Base-by-base conservation (phyloP, 257 asterid genomes). In the Solanum chaucha region DNA sequence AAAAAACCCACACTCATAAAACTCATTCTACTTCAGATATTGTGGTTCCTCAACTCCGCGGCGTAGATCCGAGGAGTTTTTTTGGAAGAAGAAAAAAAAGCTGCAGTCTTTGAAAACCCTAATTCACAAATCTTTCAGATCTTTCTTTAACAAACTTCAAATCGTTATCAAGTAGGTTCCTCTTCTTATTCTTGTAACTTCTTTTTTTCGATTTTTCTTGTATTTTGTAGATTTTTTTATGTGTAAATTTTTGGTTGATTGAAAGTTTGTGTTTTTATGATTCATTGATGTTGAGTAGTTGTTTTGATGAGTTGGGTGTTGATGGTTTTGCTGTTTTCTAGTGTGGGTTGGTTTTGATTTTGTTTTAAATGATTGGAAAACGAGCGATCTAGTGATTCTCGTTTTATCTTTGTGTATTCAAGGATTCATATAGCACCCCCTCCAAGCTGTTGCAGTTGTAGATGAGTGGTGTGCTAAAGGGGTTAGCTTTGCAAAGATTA, bases 51-150 rank as follows among this genome's bases (percentile, higher is more conserved):
- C 13, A 67, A 87, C 88, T 87, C 86, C 88, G 82, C 83, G 88
- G 86, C 86, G 86, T 87, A 87, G 83, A 87, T 87, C 88, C 88
- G 88, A 87, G 88, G 88, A 81, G 88, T 87, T 87, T 87, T 87
- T 87, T 35, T 70, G 83, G 67, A 61, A 24, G 14, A 68, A 28
- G 11, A 14, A n/a, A 34, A 34, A 20, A 14, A 24, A 36, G 59
- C 59, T 22, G 77, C 77, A 84, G 58, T 78, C 84, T 78, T 78
- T 24, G 19, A 30, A 87, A 87, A 61, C 85, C 82, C 85, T 64
- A 87, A 35, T 48, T 26, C 10, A 10, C 86, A 61, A 83, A 83
- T 64, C 65, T 64, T 40, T 58, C 48, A 80, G 86, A 87, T 87
- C 88, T 68, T 26, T 8, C 80, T n/a, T 81, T 40, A 30, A 67